Evolutionary conservation across 306 rosid species (phyloP).

Genomic region (Pachyrhizus erosus): DNA sequence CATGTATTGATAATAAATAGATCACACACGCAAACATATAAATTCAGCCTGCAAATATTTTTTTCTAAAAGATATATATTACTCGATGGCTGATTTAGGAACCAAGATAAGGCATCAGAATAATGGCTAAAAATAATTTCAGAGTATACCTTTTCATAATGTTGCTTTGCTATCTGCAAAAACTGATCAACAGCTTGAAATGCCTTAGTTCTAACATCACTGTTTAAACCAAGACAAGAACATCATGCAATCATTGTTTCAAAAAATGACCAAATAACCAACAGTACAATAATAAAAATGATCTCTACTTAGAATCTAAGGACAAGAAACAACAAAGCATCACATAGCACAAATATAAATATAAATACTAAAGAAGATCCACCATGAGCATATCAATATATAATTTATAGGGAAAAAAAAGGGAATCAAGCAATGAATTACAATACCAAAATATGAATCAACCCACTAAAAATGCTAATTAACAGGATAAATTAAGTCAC

Average conservation of each 20-base stretch:
- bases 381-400: slow-evolving; percentile 6
- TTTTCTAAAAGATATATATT: slow-evolving; percentile 18
- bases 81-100: slow-evolving; percentile 14
- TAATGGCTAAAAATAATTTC: slow-evolving; percentile 40
- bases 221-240: slow-evolving; percentile 52
- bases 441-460: neutral
- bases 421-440: neutral
- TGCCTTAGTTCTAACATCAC: slow-evolving; percentile 92
- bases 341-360: slow-evolving; percentile 10
- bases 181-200: slow-evolving; percentile 97
- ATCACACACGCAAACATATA: neutral
- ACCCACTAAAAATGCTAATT: slow-evolving; percentile 28
- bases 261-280: slow-evolving; percentile 23
- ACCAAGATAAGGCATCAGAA: slow-evolving; percentile 27
- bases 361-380: slow-evolving; percentile 21
- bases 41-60: slow-evolving; percentile 33
- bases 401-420: neutral
- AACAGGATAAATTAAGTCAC: slow-evolving; percentile 18
- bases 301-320: slow-evolving; percentile 37
- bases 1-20: neutral
- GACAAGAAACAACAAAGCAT: slow-evolving; percentile 28
- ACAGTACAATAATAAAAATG: slow-evolving; percentile 19
- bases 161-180: slow-evolving; percentile 79
- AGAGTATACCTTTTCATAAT: slow-evolving; percentile 79
- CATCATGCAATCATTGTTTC: slow-evolving; percentile 21